Conservation (phyloP, 225 moss, liverwort and hornwort species). For the Pseudisothecium myosuroides region DNA sequence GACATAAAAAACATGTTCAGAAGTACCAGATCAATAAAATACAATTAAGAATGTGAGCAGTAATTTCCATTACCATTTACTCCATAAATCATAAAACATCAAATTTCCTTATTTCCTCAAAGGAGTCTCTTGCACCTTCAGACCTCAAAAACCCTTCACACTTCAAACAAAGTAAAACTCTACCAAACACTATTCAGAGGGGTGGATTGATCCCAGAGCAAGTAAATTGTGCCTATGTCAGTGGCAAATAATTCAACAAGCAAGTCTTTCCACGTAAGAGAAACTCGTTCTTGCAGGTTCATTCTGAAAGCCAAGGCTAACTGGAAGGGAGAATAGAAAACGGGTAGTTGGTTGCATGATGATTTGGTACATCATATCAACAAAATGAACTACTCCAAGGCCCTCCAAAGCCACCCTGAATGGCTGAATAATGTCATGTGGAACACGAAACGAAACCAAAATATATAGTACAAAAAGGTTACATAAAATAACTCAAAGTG, state of each 20-base stretch:
- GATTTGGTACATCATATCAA: background rate
- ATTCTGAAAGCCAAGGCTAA: background rate
- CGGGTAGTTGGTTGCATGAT: background rate
- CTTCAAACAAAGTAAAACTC: too few species aligned
- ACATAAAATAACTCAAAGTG: constrained; percentile 56
- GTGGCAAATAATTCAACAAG: background rate
- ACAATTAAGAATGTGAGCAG: background rate
- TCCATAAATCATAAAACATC: too few species aligned
- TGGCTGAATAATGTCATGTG: background rate
- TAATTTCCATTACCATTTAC: background rate
- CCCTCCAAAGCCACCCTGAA: background rate
- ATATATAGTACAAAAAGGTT: constrained; percentile 4
- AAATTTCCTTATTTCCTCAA: background rate
- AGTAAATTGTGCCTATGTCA: too few species aligned
- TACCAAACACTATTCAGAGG: background rate
- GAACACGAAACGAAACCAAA: background rate
- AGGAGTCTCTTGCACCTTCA: background rate
- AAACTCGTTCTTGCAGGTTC: background rate
- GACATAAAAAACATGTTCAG: too few species aligned
- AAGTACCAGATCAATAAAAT: background rate
- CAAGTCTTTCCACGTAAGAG: background rate
- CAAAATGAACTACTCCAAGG: background rate
- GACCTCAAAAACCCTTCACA: background rate
- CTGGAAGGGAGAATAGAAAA: background rate
- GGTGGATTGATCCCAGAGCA: background rate